Evolutionary conservation across 306 rosid species (phyloP).

Genomic region (Acacia acuminata): DNA sequence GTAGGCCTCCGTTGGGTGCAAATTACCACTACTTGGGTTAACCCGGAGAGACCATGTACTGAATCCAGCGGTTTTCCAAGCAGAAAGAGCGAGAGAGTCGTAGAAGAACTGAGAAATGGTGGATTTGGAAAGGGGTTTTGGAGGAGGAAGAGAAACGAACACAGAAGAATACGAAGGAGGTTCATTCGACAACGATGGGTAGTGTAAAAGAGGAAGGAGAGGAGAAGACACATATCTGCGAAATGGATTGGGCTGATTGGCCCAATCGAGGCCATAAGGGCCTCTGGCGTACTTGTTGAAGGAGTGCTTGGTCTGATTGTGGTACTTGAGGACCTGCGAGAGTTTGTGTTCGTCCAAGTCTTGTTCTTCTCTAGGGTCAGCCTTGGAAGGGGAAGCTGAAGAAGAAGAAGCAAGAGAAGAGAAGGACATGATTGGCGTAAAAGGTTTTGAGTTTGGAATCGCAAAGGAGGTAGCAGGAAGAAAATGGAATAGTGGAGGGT

Average conservation of each 20-base stretch:
- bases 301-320: slow-evolving; percentile 77
- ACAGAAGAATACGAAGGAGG: slow-evolving; percentile 66
- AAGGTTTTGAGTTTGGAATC: slow-evolving; percentile 13
- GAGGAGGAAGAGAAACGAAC: slow-evolving; percentile 65
- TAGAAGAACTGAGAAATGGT: slow-evolving; percentile 74
- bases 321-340: slow-evolving; percentile 63
- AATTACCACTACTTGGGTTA: slow-evolving; percentile 89
- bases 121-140: slow-evolving; percentile 69
- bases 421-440: slow-evolving; percentile 47
- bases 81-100: slow-evolving; percentile 85
- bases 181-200: not conserved
- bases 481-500: slow-evolving; percentile 34
- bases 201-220: slow-evolving; percentile 68
- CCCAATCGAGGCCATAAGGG: slow-evolving; percentile 93
- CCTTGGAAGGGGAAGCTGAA: slow-evolving; percentile 31
- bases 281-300: slow-evolving; percentile 76
- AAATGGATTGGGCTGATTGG: slow-evolving; percentile 96
- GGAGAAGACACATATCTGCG: slow-evolving; percentile 75
- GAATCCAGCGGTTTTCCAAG: slow-evolving; percentile 72
- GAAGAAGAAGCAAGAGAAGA: slow-evolving; percentile 48
- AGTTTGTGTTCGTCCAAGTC: slow-evolving; percentile 47
- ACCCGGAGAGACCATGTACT: slow-evolving; percentile 94
- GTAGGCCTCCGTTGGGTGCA: slow-evolving; percentile 93
- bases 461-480: slow-evolving; percentile 48
- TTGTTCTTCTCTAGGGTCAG: slow-evolving; percentile 30